Base-by-base conservation (phyloP, 768 basidiomycete species). In the Boletus vermiculosoides region DNA sequence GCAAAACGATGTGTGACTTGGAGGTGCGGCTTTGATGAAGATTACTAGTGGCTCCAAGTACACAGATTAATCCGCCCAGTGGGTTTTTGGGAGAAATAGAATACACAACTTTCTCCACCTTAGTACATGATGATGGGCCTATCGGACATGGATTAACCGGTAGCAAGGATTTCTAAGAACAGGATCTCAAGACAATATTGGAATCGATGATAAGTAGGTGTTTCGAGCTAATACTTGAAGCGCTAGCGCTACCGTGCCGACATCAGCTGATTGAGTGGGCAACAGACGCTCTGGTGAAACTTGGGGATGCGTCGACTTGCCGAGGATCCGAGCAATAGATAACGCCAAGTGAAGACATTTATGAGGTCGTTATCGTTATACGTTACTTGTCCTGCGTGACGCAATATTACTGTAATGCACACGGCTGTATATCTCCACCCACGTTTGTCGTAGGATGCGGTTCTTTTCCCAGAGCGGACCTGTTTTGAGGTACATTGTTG, bases 401-500 rank as follows among this genome's bases (percentile, higher is more conserved):
- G 7, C 41, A 9, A 25, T 13, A 50, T 50, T 25, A 39, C 40
- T 11, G n/a, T 37, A 39, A 36, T 15, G 50, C 9, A 28, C 50
- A 36, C 13, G 34, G 33, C 20, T 33, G n/a, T n/a, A 33, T 39
- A 46, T 47, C 36, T 50, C 50, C 30, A 59, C 62, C 56, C 61
- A 63, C 56, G 52, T 60, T 62, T 44, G 49, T 58, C 51, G 33
- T 20, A 39, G 34, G 10, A 37, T 23, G 33, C 13, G 22, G 34
- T 53, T 62, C 61, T 34, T 63, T 63, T 54, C 61, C 20, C 47
- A 63, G 18, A 31, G 33, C 36, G 28, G 39, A 25, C 34, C 39
- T 56, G 34, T 45, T 52, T 40, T 23, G 13, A 54, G 15, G 31
- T 11, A 39, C 28, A 40, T 28, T 23, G 20, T 45, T 48, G 45